These are phyloP conservation scores for Collariella sp. DNA, from an alignment of 495 filamentous ascomycete genomes.

Conservation along the genomic window DNA sequence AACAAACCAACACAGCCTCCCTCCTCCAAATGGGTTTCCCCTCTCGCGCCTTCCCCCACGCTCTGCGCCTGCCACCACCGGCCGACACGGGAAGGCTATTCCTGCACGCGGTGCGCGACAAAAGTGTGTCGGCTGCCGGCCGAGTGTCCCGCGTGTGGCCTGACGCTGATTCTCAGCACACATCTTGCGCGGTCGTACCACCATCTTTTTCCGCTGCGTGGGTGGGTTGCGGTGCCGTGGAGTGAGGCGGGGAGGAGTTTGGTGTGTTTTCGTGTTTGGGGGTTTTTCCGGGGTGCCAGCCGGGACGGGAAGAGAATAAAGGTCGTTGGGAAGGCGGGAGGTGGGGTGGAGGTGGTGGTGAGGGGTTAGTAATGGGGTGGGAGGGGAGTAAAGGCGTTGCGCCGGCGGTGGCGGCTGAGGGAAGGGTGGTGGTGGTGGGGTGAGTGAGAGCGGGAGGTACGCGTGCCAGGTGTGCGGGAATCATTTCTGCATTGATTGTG, in stretches of 20 bases:
- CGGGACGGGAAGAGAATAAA: background rate
- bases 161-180: constrained; percentile 93
- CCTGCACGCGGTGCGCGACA: constrained; percentile 77
- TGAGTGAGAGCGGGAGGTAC: constrained; percentile 81
- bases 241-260: constrained; percentile 46
- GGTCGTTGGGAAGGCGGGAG: background rate
- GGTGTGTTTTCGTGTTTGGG: constrained; percentile 48
- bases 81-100: constrained; percentile 78
- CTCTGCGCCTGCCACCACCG: constrained; percentile 88
- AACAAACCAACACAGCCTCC: constrained; percentile 50
- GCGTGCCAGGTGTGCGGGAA: constrained; percentile 73
- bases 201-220: constrained; percentile 84
- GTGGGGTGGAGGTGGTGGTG: constrained; percentile 10
- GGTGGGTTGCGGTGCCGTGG: constrained; percentile 90
- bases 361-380: background rate
- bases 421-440: constrained; percentile 51
- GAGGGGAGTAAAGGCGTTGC: constrained; percentile 6
- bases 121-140: constrained; percentile 91
- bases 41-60: constrained; percentile 68
- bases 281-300: constrained; percentile 35
- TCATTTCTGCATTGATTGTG: constrained; percentile 97
- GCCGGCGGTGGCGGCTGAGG: background rate
- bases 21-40: constrained; percentile 98
- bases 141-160: constrained; percentile 80
- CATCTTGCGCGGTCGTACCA: constrained; percentile 93